phyloP scores from a whole-genome alignment of 768 basidiomycete species.

The Sutorius australiensis region DNA sequence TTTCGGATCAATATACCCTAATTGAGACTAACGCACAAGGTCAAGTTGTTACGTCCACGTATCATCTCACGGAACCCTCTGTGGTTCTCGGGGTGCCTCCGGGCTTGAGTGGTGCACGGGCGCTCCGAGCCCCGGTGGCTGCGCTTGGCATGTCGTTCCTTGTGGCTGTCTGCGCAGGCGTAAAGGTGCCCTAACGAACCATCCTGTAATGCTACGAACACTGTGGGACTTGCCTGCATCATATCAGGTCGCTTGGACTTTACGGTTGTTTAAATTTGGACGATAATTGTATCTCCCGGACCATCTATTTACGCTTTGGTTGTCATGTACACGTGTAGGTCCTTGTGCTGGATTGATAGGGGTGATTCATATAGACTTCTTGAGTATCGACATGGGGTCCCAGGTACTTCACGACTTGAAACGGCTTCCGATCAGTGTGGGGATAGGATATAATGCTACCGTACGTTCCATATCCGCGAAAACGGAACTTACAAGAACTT shows the following conservation, averaged over 20 bases:
- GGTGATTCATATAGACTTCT: no score
- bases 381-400: no score
- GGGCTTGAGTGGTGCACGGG: conserved; percentile 41
- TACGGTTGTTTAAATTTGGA: background rate
- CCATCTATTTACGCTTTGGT: background rate
- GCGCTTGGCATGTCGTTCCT: conserved; percentile 13
- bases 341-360: no score
- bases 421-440: no score
- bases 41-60: conserved; percentile 49
- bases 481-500: no score
- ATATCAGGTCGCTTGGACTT: background rate
- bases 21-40: conserved; percentile 56
- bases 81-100: conserved; percentile 63
- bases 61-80: conserved; percentile 42
- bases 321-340: background rate
- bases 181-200: conserved; percentile 16
- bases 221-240: no score
- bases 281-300: background rate
- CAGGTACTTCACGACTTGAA: no score
- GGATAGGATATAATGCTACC: no score
- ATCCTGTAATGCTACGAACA: background rate
- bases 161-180: conserved; percentile 4
- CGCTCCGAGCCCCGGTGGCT: conserved; percentile 5
- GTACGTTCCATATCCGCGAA: no score
- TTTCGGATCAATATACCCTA: conserved; percentile 53